Conservation (phyloP, 352 stramenopile species). For the Phytophthora melonis region DNA sequence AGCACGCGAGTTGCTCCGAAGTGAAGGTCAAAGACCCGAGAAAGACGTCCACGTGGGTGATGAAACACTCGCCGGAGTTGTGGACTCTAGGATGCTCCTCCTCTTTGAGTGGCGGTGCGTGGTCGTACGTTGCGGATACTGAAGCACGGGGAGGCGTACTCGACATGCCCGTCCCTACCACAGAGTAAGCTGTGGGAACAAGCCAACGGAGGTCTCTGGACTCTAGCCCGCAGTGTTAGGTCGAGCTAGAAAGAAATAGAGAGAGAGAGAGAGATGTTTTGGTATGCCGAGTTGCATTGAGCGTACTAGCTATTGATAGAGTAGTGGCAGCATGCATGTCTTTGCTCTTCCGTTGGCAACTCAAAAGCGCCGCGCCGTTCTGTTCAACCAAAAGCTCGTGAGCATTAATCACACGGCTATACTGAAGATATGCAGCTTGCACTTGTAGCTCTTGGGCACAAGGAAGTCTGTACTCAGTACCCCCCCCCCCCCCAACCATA, state of each 20-base stretch:
- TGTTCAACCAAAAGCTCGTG: not conserved
- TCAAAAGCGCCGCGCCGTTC: not conserved
- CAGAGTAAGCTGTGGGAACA: no score
- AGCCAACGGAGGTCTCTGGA: not conserved
- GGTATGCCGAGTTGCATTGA: not conserved
- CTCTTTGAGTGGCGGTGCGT: not conserved
- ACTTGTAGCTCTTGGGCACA: no score
- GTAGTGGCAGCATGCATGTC: conserved; percentile 3
- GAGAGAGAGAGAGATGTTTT: not conserved
- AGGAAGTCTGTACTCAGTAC: no score
- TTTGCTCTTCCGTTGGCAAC: not conserved
- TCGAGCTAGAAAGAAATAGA: not conserved
- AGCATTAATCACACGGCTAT: not conserved
- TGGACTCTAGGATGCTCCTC: not conserved
- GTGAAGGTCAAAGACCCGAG: conserved; percentile 94
- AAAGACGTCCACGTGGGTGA: conserved; percentile 74
- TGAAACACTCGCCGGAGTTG: not conserved
- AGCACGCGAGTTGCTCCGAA: conserved; percentile 88
- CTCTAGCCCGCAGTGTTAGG: not conserved
- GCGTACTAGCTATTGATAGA: conserved; percentile 1
- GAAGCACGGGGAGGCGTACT: no score
- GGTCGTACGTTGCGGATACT: not conserved
- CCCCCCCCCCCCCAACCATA: not conserved
- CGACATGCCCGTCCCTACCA: no score
- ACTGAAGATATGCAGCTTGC: no score